phyloP scores from a whole-genome alignment of 495 filamentous ascomycete genomes.

The Opeltia flavorubescens region DNA sequence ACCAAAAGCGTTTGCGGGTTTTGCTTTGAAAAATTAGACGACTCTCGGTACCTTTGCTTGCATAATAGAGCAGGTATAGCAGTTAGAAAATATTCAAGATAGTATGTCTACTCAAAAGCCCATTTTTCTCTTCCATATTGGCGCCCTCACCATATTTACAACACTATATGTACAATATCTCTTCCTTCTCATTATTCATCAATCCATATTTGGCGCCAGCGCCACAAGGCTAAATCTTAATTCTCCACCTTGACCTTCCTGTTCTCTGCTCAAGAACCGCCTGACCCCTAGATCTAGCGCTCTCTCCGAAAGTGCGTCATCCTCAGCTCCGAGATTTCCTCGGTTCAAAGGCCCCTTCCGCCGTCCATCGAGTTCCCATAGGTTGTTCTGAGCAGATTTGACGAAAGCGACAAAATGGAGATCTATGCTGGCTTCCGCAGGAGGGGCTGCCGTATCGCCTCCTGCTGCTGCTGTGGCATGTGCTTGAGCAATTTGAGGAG shows the following conservation, averaged over 20 bases:
- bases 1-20: no score
- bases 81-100: no score
- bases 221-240: conserved; percentile 56
- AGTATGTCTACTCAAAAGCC: no score
- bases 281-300: conserved; percentile 49
- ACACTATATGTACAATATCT: no score
- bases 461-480: conserved; percentile 53
- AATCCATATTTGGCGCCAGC: conserved; percentile 40
- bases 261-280: conserved; percentile 49
- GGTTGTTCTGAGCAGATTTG: conserved; percentile 42
- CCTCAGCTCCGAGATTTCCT: conserved; percentile 44
- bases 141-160: background rate
- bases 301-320: conserved; percentile 55
- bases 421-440: conserved; percentile 45
- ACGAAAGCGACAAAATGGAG: conserved; percentile 75
- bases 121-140: no score
- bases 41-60: no score
- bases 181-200: no score
- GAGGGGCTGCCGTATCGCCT: conserved; percentile 55
- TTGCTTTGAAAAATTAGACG: no score
- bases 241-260: conserved; percentile 27
- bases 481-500: conserved; percentile 48
- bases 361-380: conserved; percentile 76
- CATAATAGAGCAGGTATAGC: no score
- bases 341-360: conserved; percentile 59